phyloP scores from a whole-genome alignment of 768 basidiomycete genomes.

The Russula compacta region DNA sequence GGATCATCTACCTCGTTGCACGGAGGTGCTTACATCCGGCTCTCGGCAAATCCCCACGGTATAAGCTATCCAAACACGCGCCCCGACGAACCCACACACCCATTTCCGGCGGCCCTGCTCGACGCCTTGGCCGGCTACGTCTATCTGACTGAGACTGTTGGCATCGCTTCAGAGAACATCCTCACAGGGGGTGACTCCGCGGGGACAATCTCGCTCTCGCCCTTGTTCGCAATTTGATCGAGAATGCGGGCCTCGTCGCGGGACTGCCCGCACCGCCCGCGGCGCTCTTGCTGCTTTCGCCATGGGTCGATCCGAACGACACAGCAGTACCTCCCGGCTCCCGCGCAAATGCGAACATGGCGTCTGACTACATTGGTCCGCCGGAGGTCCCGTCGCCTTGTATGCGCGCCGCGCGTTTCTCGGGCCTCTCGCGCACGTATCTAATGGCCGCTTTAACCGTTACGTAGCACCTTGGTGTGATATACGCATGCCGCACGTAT shows the following conservation, averaged over 20 bases:
- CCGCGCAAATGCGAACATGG: conserved; percentile 7
- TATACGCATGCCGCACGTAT: conserved; percentile 18
- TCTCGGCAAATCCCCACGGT: conserved; percentile 55
- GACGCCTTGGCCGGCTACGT: conserved; percentile 68
- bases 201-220: conserved; percentile 66
- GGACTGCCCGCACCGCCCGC: conserved; percentile 1
- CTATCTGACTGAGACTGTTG: conserved; percentile 51
- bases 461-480: conserved; percentile 9
- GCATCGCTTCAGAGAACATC: conserved; percentile 51
- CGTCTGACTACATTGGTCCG: conserved; percentile 6
- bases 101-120: conserved; percentile 69
- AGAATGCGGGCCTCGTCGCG: neutral
- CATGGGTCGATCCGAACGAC: conserved; percentile 9
- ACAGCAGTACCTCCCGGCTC: conserved; percentile 3
- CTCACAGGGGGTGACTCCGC: conserved; percentile 69
- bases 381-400: neutral
- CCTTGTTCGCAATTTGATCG: conserved; percentile 49
- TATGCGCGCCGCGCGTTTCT: conserved; percentile 12
- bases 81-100: conserved; percentile 32
- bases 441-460: neutral
- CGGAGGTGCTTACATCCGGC: conserved; percentile 47
- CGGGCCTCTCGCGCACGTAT: conserved; percentile 9
- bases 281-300: conserved; percentile 9
- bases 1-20: conserved; percentile 53
- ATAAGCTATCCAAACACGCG: conserved; percentile 51